Evolutionary conservation across 2,329 filamentous ascomycete species (phyloP), one percentile per base, ranked within the genome.

Genomic region (Plenodomus tracheiphilus): DNA sequence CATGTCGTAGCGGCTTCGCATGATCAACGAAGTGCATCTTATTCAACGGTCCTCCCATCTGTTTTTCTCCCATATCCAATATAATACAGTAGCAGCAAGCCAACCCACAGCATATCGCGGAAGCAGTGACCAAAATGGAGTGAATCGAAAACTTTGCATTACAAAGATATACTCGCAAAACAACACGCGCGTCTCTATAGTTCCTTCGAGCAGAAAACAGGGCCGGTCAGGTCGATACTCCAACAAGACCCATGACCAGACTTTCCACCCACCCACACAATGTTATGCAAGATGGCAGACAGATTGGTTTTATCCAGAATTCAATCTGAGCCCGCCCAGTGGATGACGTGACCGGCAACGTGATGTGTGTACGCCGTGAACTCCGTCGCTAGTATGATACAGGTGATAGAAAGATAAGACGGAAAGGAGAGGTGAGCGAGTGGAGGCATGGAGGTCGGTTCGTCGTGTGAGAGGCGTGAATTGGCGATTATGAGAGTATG

Each of bases 301-400:
- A 62, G 58, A 58, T 62, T 49, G 51, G 59, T 60, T 59, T 58
- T 52, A 59, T 52, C 56, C 59, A 54, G 58, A 62, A 61, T 55
- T 37, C 59, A 61, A 62, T 56, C 52, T 48, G 49, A 50, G 34
- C 43, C 42, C 39, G 35, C 47, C 49, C 39, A 41, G 46, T 43
- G 47, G 42, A 43, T 43, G 39, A 16, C 49, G 21, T 18, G 9
- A 35, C 34, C 39, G 45, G 38, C 28, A 36, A 22, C 25, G 21
- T 11, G 19, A 18, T 37, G 38, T 43, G 22, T 49, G 10, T 59
- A 53, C 60, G 56, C 59, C 63, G 28, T 47, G 39, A 53, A 67
- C 66, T 64, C 66, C 66, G 51, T 64, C 66, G 66, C 66, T 69
- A 58, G 52, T 68, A 64, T 59, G 54, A 54, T 67, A 65, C 60